Evolutionary conservation across 164 flowering plant species (phyloP).

Genomic region (Umbellularia californica): DNA sequence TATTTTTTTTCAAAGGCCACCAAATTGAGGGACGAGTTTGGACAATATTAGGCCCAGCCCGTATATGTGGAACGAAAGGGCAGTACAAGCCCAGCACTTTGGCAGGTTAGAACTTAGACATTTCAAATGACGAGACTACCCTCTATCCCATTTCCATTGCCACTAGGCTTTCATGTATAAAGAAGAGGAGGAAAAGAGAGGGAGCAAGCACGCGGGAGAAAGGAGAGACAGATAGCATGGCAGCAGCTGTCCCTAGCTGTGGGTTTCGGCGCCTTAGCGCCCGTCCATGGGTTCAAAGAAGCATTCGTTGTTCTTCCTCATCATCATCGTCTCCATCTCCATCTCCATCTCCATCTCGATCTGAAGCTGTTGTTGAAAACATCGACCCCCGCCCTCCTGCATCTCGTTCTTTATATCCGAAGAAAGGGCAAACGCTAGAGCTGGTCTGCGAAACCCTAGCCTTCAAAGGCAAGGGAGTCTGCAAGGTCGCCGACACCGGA

Average conservation of each 20-base stretch:
- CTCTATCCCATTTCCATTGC: not conserved
- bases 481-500: constrained; percentile 80
- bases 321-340: constrained; percentile 10
- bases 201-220: not conserved
- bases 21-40: too few species aligned
- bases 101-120: not conserved
- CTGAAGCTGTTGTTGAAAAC: constrained; percentile 12
- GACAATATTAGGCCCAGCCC: too few species aligned
- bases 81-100: too few species aligned
- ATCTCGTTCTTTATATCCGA: constrained; percentile 50
- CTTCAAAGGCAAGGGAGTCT: constrained; percentile 83
- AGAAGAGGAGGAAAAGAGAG: not conserved
- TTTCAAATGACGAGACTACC: not conserved
- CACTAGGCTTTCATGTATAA: not conserved
- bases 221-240: not conserved
- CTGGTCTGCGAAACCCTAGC: constrained; percentile 82
- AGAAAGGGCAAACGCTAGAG: constrained; percentile 70
- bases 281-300: constrained; percentile 30
- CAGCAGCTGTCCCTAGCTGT: constrained; percentile 21
- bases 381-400: not conserved
- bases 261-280: constrained; percentile 31
- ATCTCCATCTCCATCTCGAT: constrained; percentile 11
- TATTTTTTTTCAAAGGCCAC: too few species aligned
- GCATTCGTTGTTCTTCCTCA: constrained; percentile 15
- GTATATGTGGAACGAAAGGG: too few species aligned